These are phyloP conservation scores for Penicillium freii DNA, from an alignment of 2,329 filamentous ascomycete species.

Conservation along the genomic window DNA sequence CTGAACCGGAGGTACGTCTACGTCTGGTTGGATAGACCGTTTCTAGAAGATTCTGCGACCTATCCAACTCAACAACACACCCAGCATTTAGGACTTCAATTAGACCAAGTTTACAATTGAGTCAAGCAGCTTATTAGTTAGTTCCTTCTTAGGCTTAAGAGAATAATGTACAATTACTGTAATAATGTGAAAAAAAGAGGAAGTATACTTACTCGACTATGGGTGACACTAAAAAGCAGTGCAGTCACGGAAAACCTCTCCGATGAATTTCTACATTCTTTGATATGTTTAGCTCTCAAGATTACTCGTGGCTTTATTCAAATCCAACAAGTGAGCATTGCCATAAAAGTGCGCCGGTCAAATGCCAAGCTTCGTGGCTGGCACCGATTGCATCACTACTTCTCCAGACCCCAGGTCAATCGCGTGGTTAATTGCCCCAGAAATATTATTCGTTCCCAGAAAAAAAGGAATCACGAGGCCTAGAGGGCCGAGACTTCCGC, in stretches of 20 bases:
- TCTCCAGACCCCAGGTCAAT: neutral
- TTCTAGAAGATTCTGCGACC: neutral
- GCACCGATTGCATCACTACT: constrained; percentile 19
- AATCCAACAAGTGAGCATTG: too few species aligned
- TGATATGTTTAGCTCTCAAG: neutral
- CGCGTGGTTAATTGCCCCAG: neutral
- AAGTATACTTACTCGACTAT: neutral
- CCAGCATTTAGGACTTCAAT: neutral
- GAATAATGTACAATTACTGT: neutral
- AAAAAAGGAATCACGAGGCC: constrained; percentile 13
- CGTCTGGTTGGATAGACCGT: neutral
- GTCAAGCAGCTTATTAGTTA: neutral
- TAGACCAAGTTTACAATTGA: too few species aligned
- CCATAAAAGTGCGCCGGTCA: neutral
- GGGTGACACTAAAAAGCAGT: too few species aligned
- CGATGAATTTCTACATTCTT: neutral
- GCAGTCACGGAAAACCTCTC: neutral
- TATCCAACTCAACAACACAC: neutral
- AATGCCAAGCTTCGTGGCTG: constrained; percentile 9
- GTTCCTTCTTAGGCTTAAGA: neutral
- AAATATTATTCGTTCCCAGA: constrained; percentile 6
- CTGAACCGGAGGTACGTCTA: neutral
- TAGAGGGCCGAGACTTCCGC: constrained; percentile 3
- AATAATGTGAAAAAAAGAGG: neutral
- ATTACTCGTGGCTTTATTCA: neutral